These are phyloP conservation scores for Nicotiana attenuata DNA, from an alignment of 257 asterid species.

Conservation along the genomic window DNA sequence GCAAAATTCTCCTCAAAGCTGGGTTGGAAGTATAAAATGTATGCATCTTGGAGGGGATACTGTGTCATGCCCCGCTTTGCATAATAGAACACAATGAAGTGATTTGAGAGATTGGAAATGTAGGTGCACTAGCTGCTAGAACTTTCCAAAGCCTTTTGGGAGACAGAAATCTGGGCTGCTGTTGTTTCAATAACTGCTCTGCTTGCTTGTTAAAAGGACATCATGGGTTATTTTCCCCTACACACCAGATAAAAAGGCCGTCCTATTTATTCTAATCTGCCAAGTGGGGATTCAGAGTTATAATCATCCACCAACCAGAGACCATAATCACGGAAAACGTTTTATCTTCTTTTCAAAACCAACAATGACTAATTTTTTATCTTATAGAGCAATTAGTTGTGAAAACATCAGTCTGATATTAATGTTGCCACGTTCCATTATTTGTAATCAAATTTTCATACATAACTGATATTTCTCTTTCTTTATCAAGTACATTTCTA, in stretches of 20 bases:
- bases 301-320: slow-evolving; percentile 89
- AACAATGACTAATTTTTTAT: no score
- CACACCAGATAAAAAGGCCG: neutral
- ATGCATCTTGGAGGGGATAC: neutral
- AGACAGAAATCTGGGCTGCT: neutral
- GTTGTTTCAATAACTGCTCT: neutral
- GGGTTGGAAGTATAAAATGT: neutral
- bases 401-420: neutral
- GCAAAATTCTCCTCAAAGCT: neutral
- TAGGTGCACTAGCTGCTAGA: neutral
- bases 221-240: neutral
- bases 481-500: neutral
- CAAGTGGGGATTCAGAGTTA: slow-evolving; percentile 82
- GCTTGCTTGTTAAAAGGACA: neutral
- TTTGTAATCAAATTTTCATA: no score
- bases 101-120: neutral
- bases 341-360: slow-evolving; percentile 89
- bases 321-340: slow-evolving; percentile 74
- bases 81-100: neutral
- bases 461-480: neutral
- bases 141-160: neutral
- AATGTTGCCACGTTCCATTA: no score
- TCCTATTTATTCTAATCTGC: slow-evolving; percentile 35
- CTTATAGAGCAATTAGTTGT: no score
- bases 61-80: neutral